Evolutionary conservation across 768 basidiomycete species (phyloP).

Genomic region (Boletus tomentosulus): DNA sequence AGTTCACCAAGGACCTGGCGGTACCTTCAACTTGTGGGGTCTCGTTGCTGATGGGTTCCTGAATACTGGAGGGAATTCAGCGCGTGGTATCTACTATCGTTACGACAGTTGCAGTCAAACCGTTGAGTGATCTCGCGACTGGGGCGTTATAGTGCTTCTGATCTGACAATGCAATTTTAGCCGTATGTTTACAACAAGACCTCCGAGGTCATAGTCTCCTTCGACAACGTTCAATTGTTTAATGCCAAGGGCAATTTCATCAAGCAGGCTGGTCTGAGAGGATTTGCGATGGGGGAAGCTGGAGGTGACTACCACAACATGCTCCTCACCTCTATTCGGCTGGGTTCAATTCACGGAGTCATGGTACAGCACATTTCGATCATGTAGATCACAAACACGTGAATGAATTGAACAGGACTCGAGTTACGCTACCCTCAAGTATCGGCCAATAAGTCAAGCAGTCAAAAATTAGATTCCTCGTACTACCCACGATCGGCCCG

Average conservation of each 20-base stretch:
- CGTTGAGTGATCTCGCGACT: conserved; percentile 35
- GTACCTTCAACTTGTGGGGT: conserved; percentile 57
- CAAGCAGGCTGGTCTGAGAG: conserved; percentile 44
- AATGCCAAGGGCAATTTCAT: conserved; percentile 58
- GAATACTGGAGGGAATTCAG: conserved; percentile 22
- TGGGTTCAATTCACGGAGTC: background rate
- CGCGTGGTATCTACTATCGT: conserved; percentile 45
- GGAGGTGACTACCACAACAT: conserved; percentile 59
- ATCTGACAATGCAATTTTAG: conserved; percentile 30
- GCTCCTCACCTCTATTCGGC: conserved; percentile 51
- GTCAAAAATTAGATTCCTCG: background rate
- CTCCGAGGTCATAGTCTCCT: conserved; percentile 56
- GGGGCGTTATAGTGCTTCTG: background rate
- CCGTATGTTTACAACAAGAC: conserved; percentile 59
- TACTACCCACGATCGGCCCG: background rate
- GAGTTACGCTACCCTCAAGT: background rate
- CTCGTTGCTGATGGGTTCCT: conserved; percentile 55
- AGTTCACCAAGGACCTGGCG: conserved; percentile 40
- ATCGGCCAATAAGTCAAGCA: background rate
- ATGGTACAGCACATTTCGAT: background rate
- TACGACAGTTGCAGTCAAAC: conserved; percentile 69
- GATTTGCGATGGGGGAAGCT: conserved; percentile 70
- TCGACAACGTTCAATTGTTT: conserved; percentile 56
- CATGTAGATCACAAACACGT: background rate
- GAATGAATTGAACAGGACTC: background rate